Conservation (phyloP, 1,139 yeast species). For the Komagataea norvegica region DNA sequence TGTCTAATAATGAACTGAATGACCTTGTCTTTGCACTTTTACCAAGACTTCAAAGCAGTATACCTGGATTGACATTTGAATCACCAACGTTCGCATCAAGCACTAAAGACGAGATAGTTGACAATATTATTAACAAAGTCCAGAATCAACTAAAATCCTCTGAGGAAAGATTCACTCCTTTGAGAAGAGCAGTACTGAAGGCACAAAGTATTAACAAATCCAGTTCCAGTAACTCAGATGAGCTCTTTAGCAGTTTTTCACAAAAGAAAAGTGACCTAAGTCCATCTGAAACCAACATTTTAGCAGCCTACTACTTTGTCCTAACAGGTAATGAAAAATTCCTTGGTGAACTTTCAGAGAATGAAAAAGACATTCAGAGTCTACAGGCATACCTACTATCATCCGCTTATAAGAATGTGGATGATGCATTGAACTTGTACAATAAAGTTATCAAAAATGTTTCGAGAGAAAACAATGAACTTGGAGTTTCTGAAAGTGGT, state of each 20-base stretch:
- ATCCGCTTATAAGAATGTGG: constrained; percentile 41
- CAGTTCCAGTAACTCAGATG: not conserved
- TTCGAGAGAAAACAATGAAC: constrained; percentile 30
- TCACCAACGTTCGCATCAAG: not conserved
- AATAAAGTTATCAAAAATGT: constrained; percentile 42
- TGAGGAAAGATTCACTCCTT: constrained; percentile 5
- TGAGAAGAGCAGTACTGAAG: constrained; percentile 28
- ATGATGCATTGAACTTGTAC: constrained; percentile 45
- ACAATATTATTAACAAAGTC: constrained; percentile 5
- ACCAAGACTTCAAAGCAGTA: not conserved
- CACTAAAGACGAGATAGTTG: constrained; percentile 4
- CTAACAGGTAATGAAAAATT: constrained; percentile 1
- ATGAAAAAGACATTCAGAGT: not conserved
- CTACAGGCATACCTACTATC: constrained; percentile 46
- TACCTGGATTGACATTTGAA: not conserved
- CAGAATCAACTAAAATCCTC: constrained; percentile 7
- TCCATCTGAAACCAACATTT: not conserved
- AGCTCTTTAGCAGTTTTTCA: too few relatives aligned
- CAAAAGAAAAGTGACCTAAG: too few relatives aligned
- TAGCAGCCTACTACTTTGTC: constrained; percentile 8
- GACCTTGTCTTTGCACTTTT: not conserved
- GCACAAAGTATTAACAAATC: constrained; percentile 35
- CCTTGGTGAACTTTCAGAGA: not conserved
- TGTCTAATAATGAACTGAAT: constrained; percentile 3
- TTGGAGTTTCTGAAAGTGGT: constrained; percentile 43